A percentile compares a stretch with the other conserved stretches of the same genome.
These are phyloP conservation scores for Phytophthora tubulina DNA, from an alignment of 352 stramenopile species.

Conservation along the genomic window DNA sequence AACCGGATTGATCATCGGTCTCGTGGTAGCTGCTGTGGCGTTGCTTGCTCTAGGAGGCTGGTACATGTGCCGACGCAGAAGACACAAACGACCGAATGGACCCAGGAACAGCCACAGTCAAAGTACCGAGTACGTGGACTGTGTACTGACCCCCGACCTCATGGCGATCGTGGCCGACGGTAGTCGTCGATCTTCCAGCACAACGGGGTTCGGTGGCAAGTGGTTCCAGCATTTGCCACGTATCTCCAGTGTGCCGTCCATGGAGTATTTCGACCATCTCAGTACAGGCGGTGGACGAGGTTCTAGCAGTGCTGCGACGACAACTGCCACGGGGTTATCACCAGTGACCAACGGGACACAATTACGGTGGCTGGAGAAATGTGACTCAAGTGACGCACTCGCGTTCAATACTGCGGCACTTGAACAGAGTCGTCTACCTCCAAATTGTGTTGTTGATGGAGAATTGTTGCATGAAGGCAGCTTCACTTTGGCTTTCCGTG, in stretches of 20 bases:
- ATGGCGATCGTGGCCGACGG: conserved; percentile 41
- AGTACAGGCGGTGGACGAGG: conserved; percentile 6
- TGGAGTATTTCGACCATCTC: conserved; percentile 43
- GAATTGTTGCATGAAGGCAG: conserved; percentile 43
- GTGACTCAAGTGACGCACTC: conserved; percentile 33
- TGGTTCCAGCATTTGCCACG: conserved; percentile 44
- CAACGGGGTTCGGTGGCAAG: conserved; percentile 21
- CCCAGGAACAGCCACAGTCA: conserved; percentile 30
- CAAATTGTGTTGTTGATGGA: conserved; percentile 35
- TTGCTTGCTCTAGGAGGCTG: conserved; percentile 32
- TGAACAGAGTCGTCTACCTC: conserved; percentile 40
- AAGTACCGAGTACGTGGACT: conserved; percentile 48
- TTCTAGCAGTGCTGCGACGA: conserved; percentile 31
- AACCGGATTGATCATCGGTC: conserved; percentile 25
- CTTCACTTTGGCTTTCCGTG: conserved; percentile 43
- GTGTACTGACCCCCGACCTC: conserved; percentile 40
- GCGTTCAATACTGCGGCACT: conserved; percentile 23
- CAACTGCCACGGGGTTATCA: conserved; percentile 23
- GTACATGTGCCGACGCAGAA: conserved; percentile 25
- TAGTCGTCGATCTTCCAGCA: conserved; percentile 22
- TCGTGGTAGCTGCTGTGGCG: conserved; percentile 17
- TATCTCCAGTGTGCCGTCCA: conserved; percentile 42
- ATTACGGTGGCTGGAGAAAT: conserved; percentile 25
- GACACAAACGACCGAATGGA: conserved; percentile 20
- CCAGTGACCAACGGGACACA: conserved; percentile 14